Evolutionary conservation across 202 grass and related monocot species (phyloP), one percentile per base, ranked within the genome.

Genomic region (Brachypodium distachyon): DNA sequence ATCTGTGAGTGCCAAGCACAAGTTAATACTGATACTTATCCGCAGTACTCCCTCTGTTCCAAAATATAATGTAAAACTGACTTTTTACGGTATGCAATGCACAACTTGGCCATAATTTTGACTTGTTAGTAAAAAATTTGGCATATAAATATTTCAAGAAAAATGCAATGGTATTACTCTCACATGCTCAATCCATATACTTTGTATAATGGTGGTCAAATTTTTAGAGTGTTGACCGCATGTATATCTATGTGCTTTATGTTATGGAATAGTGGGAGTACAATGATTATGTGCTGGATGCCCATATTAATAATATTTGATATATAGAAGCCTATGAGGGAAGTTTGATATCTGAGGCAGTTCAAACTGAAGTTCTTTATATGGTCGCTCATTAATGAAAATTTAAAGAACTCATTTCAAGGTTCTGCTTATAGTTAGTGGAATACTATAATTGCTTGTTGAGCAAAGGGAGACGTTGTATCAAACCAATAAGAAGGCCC

Each of bases 401-500:
- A 1, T 50, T 25, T 1, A 12, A 29, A 21, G 28, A 53, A 41
- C n/a, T 32, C n/a, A 44, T 75, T 60, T 32, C 61, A 67, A 69
- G 19, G 27, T 32, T 69, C 36, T 18, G 19, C 48, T 67, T 67
- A 6, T 55, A 42, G 51, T 58, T 34, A 57, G 2, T 80, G 51
- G 27, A 44, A 70, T 58, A 31, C 13, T 33, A 59, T 11, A 46
- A 67, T 14, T 19, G 37, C 37, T 40, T 51, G 29, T 42, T 38
- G 47, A 28, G 61, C 19, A 11, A 51, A 76, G 51, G 55, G 9
- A 16, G 21, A 73, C 19, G 57, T 38, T 82, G 52, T 62, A 81
- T 81, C 88, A 76, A 57, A 98, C 95, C 95, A 76, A 94, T 98
- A 58, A 98, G 91, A 81, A 98, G 91, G 59, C 91, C 95, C 0